Evolutionary conservation across 2,329 filamentous ascomycete species (phyloP).

Genomic region (Beauveria pseudobassiana): DNA sequence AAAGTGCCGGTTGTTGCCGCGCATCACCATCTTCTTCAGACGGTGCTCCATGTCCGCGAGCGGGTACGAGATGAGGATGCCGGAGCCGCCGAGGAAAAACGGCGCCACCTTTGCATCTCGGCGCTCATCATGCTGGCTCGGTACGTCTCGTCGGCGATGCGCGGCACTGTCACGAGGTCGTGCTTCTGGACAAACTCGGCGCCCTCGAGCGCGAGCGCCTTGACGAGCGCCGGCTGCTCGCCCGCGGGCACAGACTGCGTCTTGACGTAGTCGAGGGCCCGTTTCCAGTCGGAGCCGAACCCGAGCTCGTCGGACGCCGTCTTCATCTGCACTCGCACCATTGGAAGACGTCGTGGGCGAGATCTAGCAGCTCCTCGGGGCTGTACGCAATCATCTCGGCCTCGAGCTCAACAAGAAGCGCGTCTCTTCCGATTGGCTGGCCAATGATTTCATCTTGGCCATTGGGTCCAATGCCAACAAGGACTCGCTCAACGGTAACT

Average conservation of each 20-base stretch:
- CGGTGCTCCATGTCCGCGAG: slow-evolving; percentile 43
- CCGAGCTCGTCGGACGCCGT: slow-evolving; percentile 41
- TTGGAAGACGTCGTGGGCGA: slow-evolving; percentile 42
- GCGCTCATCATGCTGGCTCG: slow-evolving; percentile 51
- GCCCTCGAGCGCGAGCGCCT: slow-evolving; percentile 42
- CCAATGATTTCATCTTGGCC: slow-evolving; percentile 46
- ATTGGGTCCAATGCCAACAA: slow-evolving; percentile 37
- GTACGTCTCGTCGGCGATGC: slow-evolving; percentile 44
- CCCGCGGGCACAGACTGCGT: slow-evolving; percentile 45
- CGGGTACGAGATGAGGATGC: slow-evolving; percentile 50
- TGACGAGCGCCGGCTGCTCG: slow-evolving; percentile 44
- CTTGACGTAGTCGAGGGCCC: slow-evolving; percentile 49
- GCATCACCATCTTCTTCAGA: slow-evolving; percentile 52
- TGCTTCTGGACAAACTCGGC: slow-evolving; percentile 44
- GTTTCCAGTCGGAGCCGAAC: slow-evolving; percentile 40
- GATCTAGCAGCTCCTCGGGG: slow-evolving; percentile 46
- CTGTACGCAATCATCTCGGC: slow-evolving; percentile 52
- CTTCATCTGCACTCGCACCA: slow-evolving; percentile 52
- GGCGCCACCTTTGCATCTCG: slow-evolving; percentile 44
- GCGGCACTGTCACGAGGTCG: slow-evolving; percentile 48
- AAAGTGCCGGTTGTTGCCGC: slow-evolving; percentile 52
- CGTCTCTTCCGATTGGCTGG: slow-evolving; percentile 46
- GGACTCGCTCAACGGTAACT: slow-evolving; percentile 28
- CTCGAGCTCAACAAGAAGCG: slow-evolving; percentile 43
- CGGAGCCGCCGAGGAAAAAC: slow-evolving; percentile 50